These are phyloP conservation scores for Globisporangium okanoganense DNA, from an alignment of 352 stramenopile species.

Conservation along the genomic window DNA sequence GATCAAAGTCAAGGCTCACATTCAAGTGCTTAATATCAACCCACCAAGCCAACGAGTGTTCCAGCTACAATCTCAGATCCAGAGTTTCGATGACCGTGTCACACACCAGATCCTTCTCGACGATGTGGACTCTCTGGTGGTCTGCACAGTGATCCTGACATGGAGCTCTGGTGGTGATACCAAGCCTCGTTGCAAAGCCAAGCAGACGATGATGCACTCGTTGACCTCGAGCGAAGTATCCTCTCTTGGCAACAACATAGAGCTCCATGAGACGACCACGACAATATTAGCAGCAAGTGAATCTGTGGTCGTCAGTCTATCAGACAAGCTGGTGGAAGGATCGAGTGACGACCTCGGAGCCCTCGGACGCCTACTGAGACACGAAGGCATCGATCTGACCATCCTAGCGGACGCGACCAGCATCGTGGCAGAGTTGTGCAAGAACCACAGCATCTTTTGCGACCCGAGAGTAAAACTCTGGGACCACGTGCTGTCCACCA, in stretches of 20 bases:
- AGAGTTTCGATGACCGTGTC: background rate
- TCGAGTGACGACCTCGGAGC: slow-evolving; percentile 1
- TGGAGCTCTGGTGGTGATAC: background rate
- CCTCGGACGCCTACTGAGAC: slow-evolving; percentile 18
- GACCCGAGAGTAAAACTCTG: slow-evolving; percentile 9
- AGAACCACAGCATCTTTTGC: slow-evolving; percentile 25
- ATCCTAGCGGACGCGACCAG: slow-evolving; percentile 15
- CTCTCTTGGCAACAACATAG: background rate
- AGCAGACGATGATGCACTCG: background rate
- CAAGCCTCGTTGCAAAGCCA: background rate
- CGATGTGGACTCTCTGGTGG: background rate
- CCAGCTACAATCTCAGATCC: slow-evolving; percentile 1
- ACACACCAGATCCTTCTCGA: slow-evolving; percentile 1
- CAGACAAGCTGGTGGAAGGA: slow-evolving; percentile 2
- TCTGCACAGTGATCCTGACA: background rate
- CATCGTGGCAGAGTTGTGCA: slow-evolving; percentile 26
- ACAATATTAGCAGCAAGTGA: background rate
- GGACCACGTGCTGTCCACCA: slow-evolving; percentile 17
- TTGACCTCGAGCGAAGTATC: background rate
- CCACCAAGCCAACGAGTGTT: slow-evolving; percentile 1
- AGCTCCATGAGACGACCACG: background rate
- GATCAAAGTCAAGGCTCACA: slow-evolving; percentile 6
- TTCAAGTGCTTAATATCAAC: slow-evolving; percentile 1
- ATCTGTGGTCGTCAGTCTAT: background rate
- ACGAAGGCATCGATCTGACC: background rate